These are phyloP conservation scores for Talaromyces funiculosus DNA, from an alignment of 2,329 filamentous ascomycete species.

Conservation along the genomic window DNA sequence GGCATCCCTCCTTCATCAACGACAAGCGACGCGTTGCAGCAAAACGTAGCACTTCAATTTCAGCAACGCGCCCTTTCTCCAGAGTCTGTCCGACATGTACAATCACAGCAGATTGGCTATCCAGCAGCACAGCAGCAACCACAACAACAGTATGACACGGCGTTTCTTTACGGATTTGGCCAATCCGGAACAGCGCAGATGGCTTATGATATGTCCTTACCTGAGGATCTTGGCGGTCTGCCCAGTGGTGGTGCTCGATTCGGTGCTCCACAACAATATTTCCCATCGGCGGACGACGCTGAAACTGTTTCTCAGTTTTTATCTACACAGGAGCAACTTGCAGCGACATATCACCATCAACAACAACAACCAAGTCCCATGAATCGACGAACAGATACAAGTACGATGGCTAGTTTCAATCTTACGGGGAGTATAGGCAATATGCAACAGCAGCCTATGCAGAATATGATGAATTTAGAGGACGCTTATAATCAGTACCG, in stretches of 20 bases:
- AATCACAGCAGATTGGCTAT: constrained; percentile 16
- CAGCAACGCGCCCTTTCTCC: constrained; percentile 61
- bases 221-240: constrained; percentile 70
- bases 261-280: constrained; percentile 72
- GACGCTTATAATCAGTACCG: constrained; percentile 63
- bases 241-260: constrained; percentile 52
- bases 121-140: constrained; percentile 33
- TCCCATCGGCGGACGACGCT: constrained; percentile 58
- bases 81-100: constrained; percentile 26
- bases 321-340: constrained; percentile 56
- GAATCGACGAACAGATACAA: constrained; percentile 46
- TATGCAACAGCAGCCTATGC: constrained; percentile 24
- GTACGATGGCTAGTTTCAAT: constrained; percentile 48
- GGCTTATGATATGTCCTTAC: constrained; percentile 67
- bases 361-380: constrained; percentile 59
- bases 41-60: constrained; percentile 52
- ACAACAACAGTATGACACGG: constrained; percentile 52
- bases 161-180: constrained; percentile 74
- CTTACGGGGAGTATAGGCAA: constrained; percentile 33
- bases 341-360: constrained; percentile 49
- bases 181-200: constrained; percentile 57
- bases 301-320: constrained; percentile 58
- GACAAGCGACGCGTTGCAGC: constrained; percentile 38
- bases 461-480: constrained; percentile 52
- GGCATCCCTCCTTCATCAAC: not conserved